A percentile compares a stretch with the other conserved stretches of the same genome.
These are phyloP conservation scores for Cystobasidium pallidum DNA, from an alignment of 1,284 basidiomycete genomes.

Conservation along the genomic window DNA sequence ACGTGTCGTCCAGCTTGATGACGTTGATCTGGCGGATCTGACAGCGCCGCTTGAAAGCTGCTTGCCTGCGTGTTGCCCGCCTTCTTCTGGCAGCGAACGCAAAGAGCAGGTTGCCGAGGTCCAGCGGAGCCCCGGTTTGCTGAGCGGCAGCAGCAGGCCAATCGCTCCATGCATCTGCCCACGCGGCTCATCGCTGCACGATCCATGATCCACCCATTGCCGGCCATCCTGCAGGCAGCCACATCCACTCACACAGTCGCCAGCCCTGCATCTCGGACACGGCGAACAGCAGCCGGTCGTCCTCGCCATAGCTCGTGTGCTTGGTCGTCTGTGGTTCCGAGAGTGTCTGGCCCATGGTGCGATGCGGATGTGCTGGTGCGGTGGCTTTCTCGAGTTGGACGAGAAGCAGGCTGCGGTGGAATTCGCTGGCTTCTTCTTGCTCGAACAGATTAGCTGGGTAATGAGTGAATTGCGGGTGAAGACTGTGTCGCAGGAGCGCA, in stretches of 20 bases:
- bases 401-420: not conserved
- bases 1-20: not conserved
- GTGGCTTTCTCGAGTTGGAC: slow-evolving; percentile 1
- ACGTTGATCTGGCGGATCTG: not conserved
- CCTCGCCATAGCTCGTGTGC: slow-evolving; percentile 74
- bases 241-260: slow-evolving; percentile 79
- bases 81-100: not conserved
- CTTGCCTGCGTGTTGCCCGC: slow-evolving; percentile 1
- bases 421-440: not conserved
- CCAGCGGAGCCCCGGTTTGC: not conserved
- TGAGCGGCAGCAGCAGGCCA: not conserved
- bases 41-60: not conserved
- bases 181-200: too few relatives aligned
- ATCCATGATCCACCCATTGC: too few relatives aligned
- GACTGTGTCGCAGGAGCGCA: too few relatives aligned
- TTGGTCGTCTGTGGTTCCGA: slow-evolving; percentile 76
- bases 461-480: too few relatives aligned
- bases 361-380: not conserved
- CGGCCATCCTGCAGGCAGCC: slow-evolving; percentile 1
- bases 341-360: slow-evolving; percentile 58
- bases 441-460: too few relatives aligned
- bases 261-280: slow-evolving; percentile 99
- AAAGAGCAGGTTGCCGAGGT: not conserved
- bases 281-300: slow-evolving; percentile 77
- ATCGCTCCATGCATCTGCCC: slow-evolving; percentile 5